phyloP scores from a whole-genome alignment of 768 basidiomycete species.

The Trametes sanguinea region DNA sequence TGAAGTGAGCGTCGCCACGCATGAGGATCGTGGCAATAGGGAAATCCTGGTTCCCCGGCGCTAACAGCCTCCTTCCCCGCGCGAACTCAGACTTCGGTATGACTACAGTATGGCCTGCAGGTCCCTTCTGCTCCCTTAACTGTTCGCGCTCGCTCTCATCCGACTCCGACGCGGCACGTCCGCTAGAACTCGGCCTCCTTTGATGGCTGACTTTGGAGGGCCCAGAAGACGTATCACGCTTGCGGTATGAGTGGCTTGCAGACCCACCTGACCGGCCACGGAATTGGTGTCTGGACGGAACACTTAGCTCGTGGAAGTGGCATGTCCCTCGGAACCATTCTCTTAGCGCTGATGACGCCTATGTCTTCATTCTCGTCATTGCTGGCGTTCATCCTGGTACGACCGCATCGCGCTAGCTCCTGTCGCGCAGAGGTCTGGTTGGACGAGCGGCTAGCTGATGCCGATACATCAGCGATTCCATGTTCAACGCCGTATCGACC shows the following conservation, averaged over 20 bases:
- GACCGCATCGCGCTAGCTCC: not conserved
- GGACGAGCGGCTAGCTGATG: too few species aligned
- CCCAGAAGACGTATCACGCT: not conserved
- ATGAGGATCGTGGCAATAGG: slow-evolving; percentile 31
- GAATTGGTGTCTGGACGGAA: not conserved
- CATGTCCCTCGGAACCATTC: not conserved
- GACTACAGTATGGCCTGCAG: slow-evolving; percentile 20
- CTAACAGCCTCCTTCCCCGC: slow-evolving; percentile 30
- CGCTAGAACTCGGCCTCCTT: not conserved
- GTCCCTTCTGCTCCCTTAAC: not conserved
- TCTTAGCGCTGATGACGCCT: not conserved
- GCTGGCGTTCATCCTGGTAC: not conserved
- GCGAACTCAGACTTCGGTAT: slow-evolving; percentile 30
- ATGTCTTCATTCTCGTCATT: not conserved
- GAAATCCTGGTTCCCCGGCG: slow-evolving; percentile 18
- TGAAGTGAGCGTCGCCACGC: slow-evolving; percentile 34
- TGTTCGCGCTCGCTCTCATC: not conserved
- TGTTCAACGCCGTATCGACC: not conserved
- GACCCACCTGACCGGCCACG: not conserved
- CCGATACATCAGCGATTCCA: too few species aligned
- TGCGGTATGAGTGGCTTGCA: not conserved
- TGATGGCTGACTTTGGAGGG: not conserved
- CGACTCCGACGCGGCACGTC: not conserved
- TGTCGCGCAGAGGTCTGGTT: not conserved
- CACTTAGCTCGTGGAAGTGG: not conserved